phyloP scores from a whole-genome alignment of 73 alveolate species.

The Stentor roeselii region DNA sequence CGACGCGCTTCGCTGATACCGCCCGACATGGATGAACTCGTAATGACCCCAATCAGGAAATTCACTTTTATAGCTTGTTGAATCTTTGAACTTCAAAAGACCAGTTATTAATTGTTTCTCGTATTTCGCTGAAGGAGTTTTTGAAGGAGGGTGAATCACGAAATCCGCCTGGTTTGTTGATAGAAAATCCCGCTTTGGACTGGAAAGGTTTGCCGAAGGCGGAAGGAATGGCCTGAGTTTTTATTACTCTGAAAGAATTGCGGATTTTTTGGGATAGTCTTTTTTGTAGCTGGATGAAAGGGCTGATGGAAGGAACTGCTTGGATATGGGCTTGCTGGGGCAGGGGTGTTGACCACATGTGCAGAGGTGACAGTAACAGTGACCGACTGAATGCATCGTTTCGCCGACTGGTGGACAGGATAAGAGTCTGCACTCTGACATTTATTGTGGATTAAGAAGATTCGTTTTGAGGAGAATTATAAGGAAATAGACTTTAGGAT shows the following conservation, averaged over 20 bases:
- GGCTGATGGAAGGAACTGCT: background rate
- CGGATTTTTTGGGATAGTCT: background rate
- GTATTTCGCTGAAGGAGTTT: background rate
- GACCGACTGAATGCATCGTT: background rate
- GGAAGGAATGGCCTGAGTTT: background rate
- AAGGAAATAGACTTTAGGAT: too few relatives aligned
- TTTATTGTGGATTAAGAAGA: too few relatives aligned
- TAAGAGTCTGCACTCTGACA: background rate
- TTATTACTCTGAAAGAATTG: background rate
- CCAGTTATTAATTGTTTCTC: background rate
- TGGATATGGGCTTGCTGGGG: background rate
- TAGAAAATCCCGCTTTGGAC: background rate
- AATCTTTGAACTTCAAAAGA: background rate
- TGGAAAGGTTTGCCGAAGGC: background rate
- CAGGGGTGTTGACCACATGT: slow-evolving; percentile 29
- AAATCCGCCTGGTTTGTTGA: slow-evolving; percentile 17
- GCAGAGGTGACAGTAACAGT: slow-evolving; percentile 29
- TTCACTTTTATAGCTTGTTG: background rate
- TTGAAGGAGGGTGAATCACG: background rate
- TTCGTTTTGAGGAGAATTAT: too few relatives aligned
- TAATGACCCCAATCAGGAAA: slow-evolving; percentile 15
- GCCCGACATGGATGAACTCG: background rate
- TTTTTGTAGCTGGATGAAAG: background rate
- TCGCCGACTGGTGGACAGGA: slow-evolving; percentile 24
- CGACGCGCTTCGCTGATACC: background rate